phyloP scores from a whole-genome alignment of 129 eudicot genomes.

The Flaveria sonorensis region DNA sequence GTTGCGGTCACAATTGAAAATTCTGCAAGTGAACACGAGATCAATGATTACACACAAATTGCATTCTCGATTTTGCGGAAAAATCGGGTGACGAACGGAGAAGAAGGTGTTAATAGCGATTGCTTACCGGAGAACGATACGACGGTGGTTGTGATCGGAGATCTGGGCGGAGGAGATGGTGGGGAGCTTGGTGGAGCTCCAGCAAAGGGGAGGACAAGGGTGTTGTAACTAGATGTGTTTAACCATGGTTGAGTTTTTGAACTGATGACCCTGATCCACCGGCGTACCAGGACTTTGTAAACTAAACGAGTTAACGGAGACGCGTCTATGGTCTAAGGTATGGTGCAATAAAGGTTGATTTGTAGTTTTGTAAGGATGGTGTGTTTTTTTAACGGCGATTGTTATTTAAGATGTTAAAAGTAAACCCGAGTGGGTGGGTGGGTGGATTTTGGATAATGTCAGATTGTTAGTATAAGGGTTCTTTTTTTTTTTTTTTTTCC shows the following conservation, averaged over 20 bases:
- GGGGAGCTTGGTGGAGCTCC: slow-evolving; percentile 41
- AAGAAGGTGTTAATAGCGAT: slow-evolving; percentile 15
- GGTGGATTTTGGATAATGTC: too few species aligned
- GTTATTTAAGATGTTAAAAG: too few species aligned
- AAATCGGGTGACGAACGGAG: slow-evolving; percentile 6
- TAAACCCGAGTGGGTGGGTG: too few species aligned
- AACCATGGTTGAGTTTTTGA: slow-evolving; percentile 40
- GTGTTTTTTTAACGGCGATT: too few species aligned
- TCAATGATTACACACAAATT: slow-evolving; percentile 10
- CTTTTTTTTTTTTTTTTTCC: too few species aligned
- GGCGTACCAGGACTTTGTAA: background rate
- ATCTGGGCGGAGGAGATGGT: slow-evolving; percentile 28
- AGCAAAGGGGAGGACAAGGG: slow-evolving; percentile 20
- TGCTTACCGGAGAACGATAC: slow-evolving; percentile 28
- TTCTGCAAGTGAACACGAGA: slow-evolving; percentile 39
- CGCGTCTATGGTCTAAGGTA: slow-evolving; percentile 13
- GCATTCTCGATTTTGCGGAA: slow-evolving; percentile 19
- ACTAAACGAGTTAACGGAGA: background rate
- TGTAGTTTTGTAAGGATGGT: too few species aligned
- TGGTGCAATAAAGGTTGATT: background rate
- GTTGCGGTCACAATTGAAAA: slow-evolving; percentile 13
- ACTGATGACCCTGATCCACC: slow-evolving; percentile 7
- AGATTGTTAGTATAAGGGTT: too few species aligned
- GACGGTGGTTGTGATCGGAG: slow-evolving; percentile 34
- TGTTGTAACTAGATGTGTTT: slow-evolving; percentile 26